These are phyloP conservation scores for Moesziomyces antarcticus DNA, from an alignment of 1,284 basidiomycete species.

Conservation along the genomic window DNA sequence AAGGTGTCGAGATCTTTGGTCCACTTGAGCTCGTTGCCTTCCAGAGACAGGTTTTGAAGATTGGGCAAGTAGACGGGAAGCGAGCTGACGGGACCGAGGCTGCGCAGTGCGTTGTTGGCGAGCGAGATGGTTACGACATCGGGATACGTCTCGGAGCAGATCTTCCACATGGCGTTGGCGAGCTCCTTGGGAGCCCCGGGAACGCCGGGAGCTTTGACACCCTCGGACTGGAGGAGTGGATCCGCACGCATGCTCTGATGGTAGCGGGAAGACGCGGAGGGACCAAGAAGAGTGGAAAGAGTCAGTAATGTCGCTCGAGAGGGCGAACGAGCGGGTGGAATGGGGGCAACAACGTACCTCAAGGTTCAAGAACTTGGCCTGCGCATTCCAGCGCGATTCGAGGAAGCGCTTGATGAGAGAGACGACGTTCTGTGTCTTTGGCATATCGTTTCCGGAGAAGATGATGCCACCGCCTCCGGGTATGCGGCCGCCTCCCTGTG, in stretches of 20 bases:
- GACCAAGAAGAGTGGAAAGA: neutral
- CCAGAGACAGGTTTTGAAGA: conserved; percentile 78
- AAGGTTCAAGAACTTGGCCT: conserved; percentile 78
- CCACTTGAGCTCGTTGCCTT: conserved; percentile 69
- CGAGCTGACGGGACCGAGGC: conserved; percentile 41
- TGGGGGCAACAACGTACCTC: conserved; percentile 61
- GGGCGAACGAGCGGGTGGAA: neutral
- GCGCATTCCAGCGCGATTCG: conserved; percentile 52
- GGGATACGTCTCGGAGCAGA: conserved; percentile 81
- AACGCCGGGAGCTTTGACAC: conserved; percentile 76
- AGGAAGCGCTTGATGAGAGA: conserved; percentile 57
- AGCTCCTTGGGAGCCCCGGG: conserved; percentile 75
- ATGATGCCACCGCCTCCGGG: conserved; percentile 43
- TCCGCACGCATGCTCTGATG: conserved; percentile 76
- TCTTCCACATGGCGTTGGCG: conserved; percentile 84
- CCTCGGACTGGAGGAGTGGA: conserved; percentile 76
- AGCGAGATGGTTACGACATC: conserved; percentile 70
- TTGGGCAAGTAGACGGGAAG: conserved; percentile 71
- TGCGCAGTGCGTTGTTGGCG: conserved; percentile 54
- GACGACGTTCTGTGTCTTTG: conserved; percentile 49
- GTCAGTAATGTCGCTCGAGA: neutral
- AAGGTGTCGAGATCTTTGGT: conserved; percentile 58
- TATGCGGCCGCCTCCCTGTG: conserved; percentile 47
- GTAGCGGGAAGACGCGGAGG: neutral
- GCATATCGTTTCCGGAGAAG: conserved; percentile 43